Conservation (phyloP, 1,139 yeast genomes). For the Candida tetrigidarum region DNA sequence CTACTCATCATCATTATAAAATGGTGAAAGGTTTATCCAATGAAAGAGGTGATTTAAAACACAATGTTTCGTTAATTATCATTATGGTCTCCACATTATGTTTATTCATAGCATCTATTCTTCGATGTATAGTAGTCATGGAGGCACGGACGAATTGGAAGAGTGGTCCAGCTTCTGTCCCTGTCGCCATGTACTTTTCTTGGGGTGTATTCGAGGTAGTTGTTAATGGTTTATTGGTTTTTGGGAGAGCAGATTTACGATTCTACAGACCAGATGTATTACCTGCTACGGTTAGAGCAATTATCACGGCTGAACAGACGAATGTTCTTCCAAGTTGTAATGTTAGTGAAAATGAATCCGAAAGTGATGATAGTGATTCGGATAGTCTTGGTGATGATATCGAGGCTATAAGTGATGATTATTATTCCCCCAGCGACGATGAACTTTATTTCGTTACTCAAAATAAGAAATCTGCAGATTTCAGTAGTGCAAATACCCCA, state of each 20-base stretch:
- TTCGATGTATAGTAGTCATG: constrained; percentile 37
- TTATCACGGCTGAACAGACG: constrained; percentile 49
- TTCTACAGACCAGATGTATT: constrained; percentile 51
- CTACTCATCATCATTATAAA: constrained; percentile 46
- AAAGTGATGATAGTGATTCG: background rate
- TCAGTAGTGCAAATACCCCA: background rate
- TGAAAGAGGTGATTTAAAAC: constrained; percentile 42
- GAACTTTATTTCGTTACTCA: constrained; percentile 3
- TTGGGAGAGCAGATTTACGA: constrained; percentile 52
- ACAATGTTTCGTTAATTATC: constrained; percentile 39
- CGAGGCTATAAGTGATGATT: background rate
- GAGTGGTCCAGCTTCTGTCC: constrained; percentile 26
- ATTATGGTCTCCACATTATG: constrained; percentile 36
- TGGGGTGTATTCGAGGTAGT: constrained; percentile 47
- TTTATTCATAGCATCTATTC: constrained; percentile 35
- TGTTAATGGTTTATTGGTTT: constrained; percentile 38
- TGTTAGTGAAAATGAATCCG: constrained; percentile 5
- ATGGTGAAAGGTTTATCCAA: constrained; percentile 45
- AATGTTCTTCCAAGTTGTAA: constrained; percentile 20
- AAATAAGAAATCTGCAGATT: background rate
- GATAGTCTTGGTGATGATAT: background rate
- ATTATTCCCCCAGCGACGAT: background rate
- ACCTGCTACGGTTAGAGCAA: constrained; percentile 40
- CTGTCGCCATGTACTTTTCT: constrained; percentile 36
- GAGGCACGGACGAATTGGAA: constrained; percentile 27